Evolutionary conservation across 2,329 filamentous ascomycete genomes (phyloP).

Genomic region (Drechslerella stenobrocha): DNA sequence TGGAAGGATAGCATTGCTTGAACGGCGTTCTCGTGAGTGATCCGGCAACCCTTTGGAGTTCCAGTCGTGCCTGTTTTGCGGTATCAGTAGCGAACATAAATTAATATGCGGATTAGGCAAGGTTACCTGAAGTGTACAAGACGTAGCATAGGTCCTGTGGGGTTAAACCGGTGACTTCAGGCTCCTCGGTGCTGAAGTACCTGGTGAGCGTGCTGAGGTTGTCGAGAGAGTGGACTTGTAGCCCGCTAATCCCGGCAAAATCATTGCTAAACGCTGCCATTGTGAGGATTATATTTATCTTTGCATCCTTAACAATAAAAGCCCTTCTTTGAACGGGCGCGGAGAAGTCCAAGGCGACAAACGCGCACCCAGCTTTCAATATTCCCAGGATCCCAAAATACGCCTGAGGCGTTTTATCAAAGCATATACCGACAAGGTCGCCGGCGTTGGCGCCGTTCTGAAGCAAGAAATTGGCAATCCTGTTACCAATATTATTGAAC

Average conservation of each 20-base stretch:
- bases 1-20: conserved; percentile 89
- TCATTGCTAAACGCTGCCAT: conserved; percentile 58
- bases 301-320: conserved; percentile 77
- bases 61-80: conserved; percentile 71
- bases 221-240: conserved; percentile 60
- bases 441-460: conserved; percentile 61
- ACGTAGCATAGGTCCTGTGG: conserved; percentile 73
- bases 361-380: conserved; percentile 78
- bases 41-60: conserved; percentile 81
- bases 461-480: conserved; percentile 65
- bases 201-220: conserved; percentile 54
- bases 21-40: conserved; percentile 84
- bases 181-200: conserved; percentile 50
- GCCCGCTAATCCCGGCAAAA: conserved; percentile 54
- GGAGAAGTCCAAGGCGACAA: conserved; percentile 75
- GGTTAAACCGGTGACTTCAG: conserved; percentile 50
- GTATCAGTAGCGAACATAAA: not conserved
- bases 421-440: conserved; percentile 72
- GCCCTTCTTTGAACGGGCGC: conserved; percentile 73
- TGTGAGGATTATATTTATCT: conserved; percentile 66
- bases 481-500: conserved; percentile 71
- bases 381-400: conserved; percentile 81
- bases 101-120: not conserved
- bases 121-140: conserved; percentile 70
- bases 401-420: conserved; percentile 81